Evolutionary conservation across 305 asterid species (phyloP), one percentile per base, ranked within the genome.

Genomic region (Fraxinus platypoda): DNA sequence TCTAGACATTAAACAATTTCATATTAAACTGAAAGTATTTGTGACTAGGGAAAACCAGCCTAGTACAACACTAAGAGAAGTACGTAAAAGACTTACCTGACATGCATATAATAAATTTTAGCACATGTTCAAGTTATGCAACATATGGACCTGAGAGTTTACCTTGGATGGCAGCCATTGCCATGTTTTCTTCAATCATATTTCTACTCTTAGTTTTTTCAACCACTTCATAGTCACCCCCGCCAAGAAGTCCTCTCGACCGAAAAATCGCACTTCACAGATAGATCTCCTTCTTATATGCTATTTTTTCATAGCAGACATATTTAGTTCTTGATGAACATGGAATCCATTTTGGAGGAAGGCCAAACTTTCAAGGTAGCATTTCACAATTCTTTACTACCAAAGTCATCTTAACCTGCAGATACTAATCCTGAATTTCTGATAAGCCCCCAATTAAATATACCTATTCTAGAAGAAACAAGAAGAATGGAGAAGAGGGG

Each of bases 291-390:
- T 91, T 71, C 87, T 95, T 19, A 4, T 90, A 74, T 89, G 88
- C 84, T 91, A 93, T 54, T 95, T 90, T 25, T 76, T 88, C n/a
- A 78, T 90, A 78, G 88, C 98, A 1, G 73, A 90, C 37, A 26
- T 84, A 68, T 83, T 85, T 12, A 87, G 85, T 82, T 57, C 82
- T 85, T 12, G 91, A 86, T 30, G 90, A 87, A 35, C 95, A 92
- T 72, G 88, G 89, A 84, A 87, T 95, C 84, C 92, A 87, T 84
- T 95, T 90, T 49, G 97, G 97, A 84, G 88, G 85, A 83, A 90
- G 97, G 84, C 97, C 98, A 41, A 88, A 92, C 62, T 90, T 93
- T 84, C 87, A 85, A 90, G 97, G 98, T 93, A 87, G 33, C 66
- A 70, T 7, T 59, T 59, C 21, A 3, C 33, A 7, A 46, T 73